Conservation (phyloP, 176 grass and related monocot genomes). For the Poa pratensis region DNA sequence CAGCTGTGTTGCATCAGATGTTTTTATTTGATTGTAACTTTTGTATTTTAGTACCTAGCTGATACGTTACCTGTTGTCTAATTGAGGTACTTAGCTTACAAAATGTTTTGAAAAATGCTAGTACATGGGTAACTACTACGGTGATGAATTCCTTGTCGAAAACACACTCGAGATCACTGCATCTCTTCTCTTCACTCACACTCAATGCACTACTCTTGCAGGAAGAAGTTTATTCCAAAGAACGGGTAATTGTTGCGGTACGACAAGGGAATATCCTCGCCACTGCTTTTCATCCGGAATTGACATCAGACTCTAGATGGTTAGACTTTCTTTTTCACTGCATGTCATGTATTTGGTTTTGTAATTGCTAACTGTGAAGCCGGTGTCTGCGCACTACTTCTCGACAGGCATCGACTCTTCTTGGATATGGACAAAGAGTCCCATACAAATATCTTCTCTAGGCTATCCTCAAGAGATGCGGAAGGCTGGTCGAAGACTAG, state of each 20-base stretch:
- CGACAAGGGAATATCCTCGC: conserved; percentile 85
- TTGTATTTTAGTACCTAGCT: not conserved
- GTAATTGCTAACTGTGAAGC: not conserved
- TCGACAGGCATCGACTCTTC: conserved; percentile 78
- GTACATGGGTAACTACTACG: not conserved
- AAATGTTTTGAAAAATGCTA: not conserved
- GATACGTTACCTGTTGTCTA: not conserved
- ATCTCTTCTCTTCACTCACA: conserved; percentile 26
- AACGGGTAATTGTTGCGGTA: conserved; percentile 86
- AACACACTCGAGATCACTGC: not conserved
- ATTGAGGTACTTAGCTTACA: not conserved
- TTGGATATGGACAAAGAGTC: conserved; percentile 76
- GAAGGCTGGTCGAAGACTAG: conserved; percentile 36
- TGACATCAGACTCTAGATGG: conserved; percentile 95
- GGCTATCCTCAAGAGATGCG: conserved; percentile 33
- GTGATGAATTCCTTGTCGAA: not conserved
- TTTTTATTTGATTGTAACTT: not conserved
- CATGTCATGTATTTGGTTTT: not conserved
- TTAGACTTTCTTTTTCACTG: conserved; percentile 21
- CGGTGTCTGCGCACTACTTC: not conserved
- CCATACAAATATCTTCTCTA: conserved; percentile 41
- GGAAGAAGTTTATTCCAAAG: conserved; percentile 72
- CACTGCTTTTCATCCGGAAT: conserved; percentile 93
- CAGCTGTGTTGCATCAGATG: not conserved
- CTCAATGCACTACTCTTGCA: conserved; percentile 37